Evolutionary conservation across 2,329 filamentous ascomycete genomes (phyloP).

Genomic region (Stachybotrys chartarum): DNA sequence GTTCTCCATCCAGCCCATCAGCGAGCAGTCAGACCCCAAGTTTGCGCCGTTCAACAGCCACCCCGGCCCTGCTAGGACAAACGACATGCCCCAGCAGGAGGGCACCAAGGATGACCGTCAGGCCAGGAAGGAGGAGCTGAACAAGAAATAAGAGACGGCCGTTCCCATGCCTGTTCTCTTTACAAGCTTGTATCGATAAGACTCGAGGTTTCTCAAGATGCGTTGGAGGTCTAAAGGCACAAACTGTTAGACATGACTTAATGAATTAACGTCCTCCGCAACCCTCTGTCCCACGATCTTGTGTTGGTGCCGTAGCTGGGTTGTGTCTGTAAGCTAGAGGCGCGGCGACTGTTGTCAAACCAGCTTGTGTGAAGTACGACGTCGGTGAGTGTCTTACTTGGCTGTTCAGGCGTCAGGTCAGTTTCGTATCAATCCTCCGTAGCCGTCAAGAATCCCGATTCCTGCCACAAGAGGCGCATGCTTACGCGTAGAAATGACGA

Average conservation of each 20-base stretch:
- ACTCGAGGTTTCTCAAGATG: no score
- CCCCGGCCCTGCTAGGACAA: conserved; percentile 50
- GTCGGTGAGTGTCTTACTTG: no score
- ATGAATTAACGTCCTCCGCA: neutral
- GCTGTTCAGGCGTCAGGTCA: neutral
- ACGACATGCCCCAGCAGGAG: conserved; percentile 47
- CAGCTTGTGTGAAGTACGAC: no score
- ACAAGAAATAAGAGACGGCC: conserved; percentile 35
- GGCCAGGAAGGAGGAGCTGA: conserved; percentile 58
- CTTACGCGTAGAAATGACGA: neutral
- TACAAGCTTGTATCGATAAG: neutral
- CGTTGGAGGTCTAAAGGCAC: no score
- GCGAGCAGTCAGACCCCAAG: conserved; percentile 32
- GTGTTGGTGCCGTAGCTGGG: no score
- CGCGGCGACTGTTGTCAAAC: no score
- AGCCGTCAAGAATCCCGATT: no score
- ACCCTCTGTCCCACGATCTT: no score
- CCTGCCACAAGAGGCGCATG: neutral
- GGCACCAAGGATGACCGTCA: conserved; percentile 62
- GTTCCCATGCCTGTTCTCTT: neutral
- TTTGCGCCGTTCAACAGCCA: conserved; percentile 46
- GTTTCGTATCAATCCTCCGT: neutral
- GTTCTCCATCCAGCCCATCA: conserved; percentile 38
- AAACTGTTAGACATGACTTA: neutral
- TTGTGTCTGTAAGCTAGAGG: no score